A percentile compares a stretch with the other conserved stretches of the same genome.
These are phyloP conservation scores for Scytalidium sp. DNA, from an alignment of 2,329 filamentous ascomycete genomes.

Conservation along the genomic window DNA sequence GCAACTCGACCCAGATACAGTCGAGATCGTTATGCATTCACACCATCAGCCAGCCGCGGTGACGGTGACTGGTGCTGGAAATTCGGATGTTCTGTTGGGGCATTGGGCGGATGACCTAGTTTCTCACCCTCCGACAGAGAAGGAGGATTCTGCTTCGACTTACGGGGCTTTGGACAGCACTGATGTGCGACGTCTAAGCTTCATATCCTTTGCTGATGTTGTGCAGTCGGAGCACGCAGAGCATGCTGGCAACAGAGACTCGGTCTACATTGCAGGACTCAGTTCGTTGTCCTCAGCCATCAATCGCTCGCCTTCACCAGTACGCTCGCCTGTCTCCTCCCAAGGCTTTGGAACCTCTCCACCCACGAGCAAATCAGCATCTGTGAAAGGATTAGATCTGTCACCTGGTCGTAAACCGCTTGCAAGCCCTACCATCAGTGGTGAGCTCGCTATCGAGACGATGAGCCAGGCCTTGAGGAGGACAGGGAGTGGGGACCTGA, in stretches of 20 bases:
- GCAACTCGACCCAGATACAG: conserved; percentile 79
- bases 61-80: conserved; percentile 54
- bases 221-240: conserved; percentile 80
- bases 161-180: conserved; percentile 75
- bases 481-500: conserved; percentile 80
- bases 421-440: conserved; percentile 59
- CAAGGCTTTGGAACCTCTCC: conserved; percentile 67
- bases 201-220: conserved; percentile 96
- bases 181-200: conserved; percentile 82
- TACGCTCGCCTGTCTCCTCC: conserved; percentile 75
- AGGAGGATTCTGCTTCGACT: conserved; percentile 65
- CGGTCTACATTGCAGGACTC: conserved; percentile 65
- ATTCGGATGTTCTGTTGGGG: conserved; percentile 31
- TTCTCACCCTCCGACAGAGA: conserved; percentile 41
- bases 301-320: conserved; percentile 75
- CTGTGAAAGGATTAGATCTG: conserved; percentile 70
- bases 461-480: conserved; percentile 87
- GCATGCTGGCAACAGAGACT: conserved; percentile 61
- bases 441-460: conserved; percentile 85
- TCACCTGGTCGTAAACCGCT: conserved; percentile 56
- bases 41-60: conserved; percentile 77
- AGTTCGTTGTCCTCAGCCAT: conserved; percentile 53
- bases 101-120: conserved; percentile 42
- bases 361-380: conserved; percentile 72
- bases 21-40: conserved; percentile 88